Percentiles rank a stretch among this genome's conserved stretches.
phyloP scores from a whole-genome alignment of 495 filamentous ascomycete species.

The Umbilicaria muhlenbergii region DNA sequence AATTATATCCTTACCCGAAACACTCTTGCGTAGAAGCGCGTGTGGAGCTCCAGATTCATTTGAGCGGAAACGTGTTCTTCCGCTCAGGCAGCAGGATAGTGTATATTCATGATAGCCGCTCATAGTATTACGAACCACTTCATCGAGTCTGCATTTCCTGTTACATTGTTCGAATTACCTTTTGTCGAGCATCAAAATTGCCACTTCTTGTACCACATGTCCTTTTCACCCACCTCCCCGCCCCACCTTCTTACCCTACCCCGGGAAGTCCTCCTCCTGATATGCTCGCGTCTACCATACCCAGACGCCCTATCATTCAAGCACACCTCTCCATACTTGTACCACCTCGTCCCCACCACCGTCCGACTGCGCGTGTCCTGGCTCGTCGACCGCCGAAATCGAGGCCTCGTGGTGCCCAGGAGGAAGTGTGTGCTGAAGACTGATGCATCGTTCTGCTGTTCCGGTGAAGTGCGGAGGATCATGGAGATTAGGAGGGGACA shows the following conservation, averaged over 20 bases:
- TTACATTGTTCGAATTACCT: neutral
- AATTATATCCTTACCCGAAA: too few species aligned
- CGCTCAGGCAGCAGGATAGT: neutral
- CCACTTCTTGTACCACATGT: neutral
- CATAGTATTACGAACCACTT: too few species aligned
- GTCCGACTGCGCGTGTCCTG: slow-evolving; percentile 38
- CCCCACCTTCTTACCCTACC: slow-evolving; percentile 22
- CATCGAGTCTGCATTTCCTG: too few species aligned
- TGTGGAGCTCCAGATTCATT: too few species aligned
- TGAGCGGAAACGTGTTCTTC: too few species aligned
- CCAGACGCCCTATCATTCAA: slow-evolving; percentile 44
- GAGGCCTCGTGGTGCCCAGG: slow-evolving; percentile 4
- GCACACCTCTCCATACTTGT: slow-evolving; percentile 36
- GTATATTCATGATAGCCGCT: neutral
- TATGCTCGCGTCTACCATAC: slow-evolving; percentile 35
- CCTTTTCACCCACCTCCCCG: neutral
- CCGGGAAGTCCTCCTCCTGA: slow-evolving; percentile 38
- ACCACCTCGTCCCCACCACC: slow-evolving; percentile 34
- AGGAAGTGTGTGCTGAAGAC: slow-evolving; percentile 9
- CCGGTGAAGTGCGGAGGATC: slow-evolving; percentile 6
- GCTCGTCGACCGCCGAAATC: slow-evolving; percentile 31
- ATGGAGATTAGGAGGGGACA: slow-evolving; percentile 10
- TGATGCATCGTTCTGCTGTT: slow-evolving; percentile 9
- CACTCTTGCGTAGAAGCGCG: too few species aligned
- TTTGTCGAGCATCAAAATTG: neutral